Percentiles rank a stretch among this genome's conserved stretches.
Evolutionary conservation across 2,329 filamentous ascomycete genomes (phyloP).

Genomic region (Pleomassaria siparia): DNA sequence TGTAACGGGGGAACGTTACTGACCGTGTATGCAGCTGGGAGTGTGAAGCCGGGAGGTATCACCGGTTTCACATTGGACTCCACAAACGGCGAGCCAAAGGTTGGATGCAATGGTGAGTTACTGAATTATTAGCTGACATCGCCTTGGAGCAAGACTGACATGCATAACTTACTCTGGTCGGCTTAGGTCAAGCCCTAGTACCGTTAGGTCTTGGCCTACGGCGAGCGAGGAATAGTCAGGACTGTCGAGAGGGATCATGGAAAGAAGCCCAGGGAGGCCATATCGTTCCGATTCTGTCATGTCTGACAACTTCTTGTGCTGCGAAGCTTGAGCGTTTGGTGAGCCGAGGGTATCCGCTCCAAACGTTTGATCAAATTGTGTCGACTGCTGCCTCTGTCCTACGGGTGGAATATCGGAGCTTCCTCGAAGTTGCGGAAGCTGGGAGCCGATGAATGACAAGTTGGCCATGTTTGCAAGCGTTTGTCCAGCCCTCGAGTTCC

Average conservation of each 20-base stretch:
- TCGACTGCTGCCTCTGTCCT: slow-evolving; percentile 31
- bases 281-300: slow-evolving; percentile 64
- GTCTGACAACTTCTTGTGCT: slow-evolving; percentile 52
- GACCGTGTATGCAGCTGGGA: slow-evolving; percentile 66
- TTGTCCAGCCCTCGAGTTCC: slow-evolving; percentile 28
- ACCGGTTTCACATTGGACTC: slow-evolving; percentile 59
- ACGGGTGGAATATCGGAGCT: slow-evolving; percentile 23
- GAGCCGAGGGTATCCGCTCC: slow-evolving; percentile 32
- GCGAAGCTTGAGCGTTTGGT: slow-evolving; percentile 36
- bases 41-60: slow-evolving; percentile 61
- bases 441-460: slow-evolving; percentile 33
- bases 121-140: slow-evolving; percentile 26
- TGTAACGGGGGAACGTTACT: slow-evolving; percentile 65
- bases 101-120: slow-evolving; percentile 61
- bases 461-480: slow-evolving; percentile 25
- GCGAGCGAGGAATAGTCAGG: slow-evolving; percentile 55
- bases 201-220: slow-evolving; percentile 65
- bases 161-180: slow-evolving; percentile 56
- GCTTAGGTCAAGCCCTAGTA: slow-evolving; percentile 65
- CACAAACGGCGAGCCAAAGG: slow-evolving; percentile 65
- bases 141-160: background rate
- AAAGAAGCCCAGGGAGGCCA: slow-evolving; percentile 61
- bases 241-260: slow-evolving; percentile 58
- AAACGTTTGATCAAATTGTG: slow-evolving; percentile 36
- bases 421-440: slow-evolving; percentile 23